phyloP scores from a whole-genome alignment of 768 basidiomycete genomes.

The Boletus subparvulus region DNA sequence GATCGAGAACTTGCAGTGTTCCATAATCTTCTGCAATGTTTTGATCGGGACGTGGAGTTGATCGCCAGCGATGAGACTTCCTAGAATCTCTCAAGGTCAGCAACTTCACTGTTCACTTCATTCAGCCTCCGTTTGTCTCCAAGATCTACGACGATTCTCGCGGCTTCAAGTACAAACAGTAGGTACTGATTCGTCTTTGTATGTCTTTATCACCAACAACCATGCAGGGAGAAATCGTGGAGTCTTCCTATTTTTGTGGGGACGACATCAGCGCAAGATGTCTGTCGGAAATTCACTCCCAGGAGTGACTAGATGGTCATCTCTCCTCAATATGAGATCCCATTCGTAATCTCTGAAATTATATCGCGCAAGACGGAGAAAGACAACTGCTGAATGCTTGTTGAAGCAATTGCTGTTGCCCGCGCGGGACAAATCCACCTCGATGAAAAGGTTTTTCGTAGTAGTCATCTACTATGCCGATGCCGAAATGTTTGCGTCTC shows the following conservation, averaged over 20 bases:
- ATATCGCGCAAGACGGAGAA: background rate
- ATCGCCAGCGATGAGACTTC: accelerated
- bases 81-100: background rate
- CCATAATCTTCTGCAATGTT: background rate
- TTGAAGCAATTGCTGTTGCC: conserved; percentile 9
- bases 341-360: conserved; percentile 13
- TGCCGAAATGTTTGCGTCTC: background rate
- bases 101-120: conserved; percentile 11
- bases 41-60: accelerated
- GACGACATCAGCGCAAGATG: accelerated
- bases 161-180: background rate
- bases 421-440: background rate
- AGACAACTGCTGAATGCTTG: conserved; percentile 7
- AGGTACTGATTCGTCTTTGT: background rate
- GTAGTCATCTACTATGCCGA: conserved; percentile 9
- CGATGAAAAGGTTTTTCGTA: conserved; percentile 6
- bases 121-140: conserved; percentile 12
- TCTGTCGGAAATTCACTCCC: conserved; percentile 1
- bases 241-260: conserved; percentile 13
- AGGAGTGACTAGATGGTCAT: conserved; percentile 7
- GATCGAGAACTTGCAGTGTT: background rate
- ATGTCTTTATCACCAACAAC: background rate
- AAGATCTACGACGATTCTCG: background rate
- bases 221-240: conserved; percentile 8
- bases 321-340: background rate